A percentile compares a stretch with the other conserved stretches of the same genome.
Conservation (phyloP, 371 early-diverging fungal genomes). For the Mortierella sp. region DNA sequence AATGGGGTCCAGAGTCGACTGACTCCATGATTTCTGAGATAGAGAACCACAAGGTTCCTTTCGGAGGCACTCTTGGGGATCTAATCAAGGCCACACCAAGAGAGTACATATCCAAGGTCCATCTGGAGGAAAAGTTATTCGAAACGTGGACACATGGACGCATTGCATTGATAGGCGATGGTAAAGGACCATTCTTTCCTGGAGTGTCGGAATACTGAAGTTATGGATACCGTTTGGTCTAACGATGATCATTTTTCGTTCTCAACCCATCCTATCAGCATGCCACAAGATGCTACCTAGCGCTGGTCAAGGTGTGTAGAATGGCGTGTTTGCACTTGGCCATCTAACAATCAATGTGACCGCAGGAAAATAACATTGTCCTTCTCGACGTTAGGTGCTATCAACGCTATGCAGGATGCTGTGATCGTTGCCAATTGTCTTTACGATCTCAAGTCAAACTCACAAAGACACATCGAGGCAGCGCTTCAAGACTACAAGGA, state of each 20-base stretch:
- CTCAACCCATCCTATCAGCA: slow-evolving; percentile 6
- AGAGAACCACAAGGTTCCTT: slow-evolving; percentile 17
- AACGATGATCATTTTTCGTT: background rate
- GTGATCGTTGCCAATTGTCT: slow-evolving; percentile 34
- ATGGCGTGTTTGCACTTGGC: background rate
- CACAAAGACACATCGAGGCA: slow-evolving; percentile 4
- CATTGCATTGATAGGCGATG: slow-evolving; percentile 26
- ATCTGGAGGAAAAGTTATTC: slow-evolving; percentile 33
- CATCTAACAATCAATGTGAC: no score
- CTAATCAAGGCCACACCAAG: slow-evolving; percentile 26
- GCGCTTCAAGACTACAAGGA: slow-evolving; percentile 20
- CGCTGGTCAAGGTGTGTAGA: slow-evolving; percentile 29
- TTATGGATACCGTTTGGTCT: no score
- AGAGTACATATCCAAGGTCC: slow-evolving; percentile 28
- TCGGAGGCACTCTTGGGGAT: slow-evolving; percentile 29
- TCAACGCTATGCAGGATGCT: slow-evolving; percentile 43
- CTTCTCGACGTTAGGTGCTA: slow-evolving; percentile 15
- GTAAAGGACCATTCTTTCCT: slow-evolving; percentile 3
- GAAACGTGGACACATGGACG: slow-evolving; percentile 32
- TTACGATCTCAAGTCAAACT: slow-evolving; percentile 12
- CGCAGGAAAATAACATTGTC: no score
- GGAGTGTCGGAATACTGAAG: background rate
- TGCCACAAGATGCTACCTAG: slow-evolving; percentile 40
- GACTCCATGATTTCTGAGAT: slow-evolving; percentile 15
- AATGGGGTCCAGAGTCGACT: slow-evolving; percentile 28